Evolutionary conservation across 129 eudicot species (phyloP).

Genomic region (Flaveria ramosissima): DNA sequence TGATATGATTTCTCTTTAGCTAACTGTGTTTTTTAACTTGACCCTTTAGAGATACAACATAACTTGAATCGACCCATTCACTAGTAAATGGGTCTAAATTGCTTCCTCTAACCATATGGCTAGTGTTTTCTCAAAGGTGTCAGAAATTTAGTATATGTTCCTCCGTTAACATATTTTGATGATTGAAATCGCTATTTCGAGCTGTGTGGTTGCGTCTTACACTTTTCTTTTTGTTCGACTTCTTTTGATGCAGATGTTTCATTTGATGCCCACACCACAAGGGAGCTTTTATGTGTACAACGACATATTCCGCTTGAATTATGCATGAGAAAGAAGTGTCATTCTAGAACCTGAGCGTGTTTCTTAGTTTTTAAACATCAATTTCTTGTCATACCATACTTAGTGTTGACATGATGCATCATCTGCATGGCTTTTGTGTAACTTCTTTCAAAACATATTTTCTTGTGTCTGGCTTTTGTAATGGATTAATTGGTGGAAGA

Average conservation of each 20-base stretch:
- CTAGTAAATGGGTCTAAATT: neutral
- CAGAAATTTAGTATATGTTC: neutral
- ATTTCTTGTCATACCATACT: constrained; percentile 19
- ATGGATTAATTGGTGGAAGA: constrained; percentile 10
- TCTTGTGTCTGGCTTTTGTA: constrained; percentile 11
- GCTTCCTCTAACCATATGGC: neutral
- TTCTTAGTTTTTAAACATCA: constrained; percentile 8
- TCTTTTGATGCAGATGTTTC: constrained; percentile 62
- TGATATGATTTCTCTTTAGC: too few species aligned
- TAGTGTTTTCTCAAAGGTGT: neutral
- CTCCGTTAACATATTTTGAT: neutral
- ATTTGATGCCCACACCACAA: constrained; percentile 73
- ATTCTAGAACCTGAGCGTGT: constrained; percentile 4
- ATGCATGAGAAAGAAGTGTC: constrained; percentile 39
- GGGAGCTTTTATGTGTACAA: constrained; percentile 68
- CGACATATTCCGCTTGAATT: constrained; percentile 64
- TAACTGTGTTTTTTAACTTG: too few species aligned
- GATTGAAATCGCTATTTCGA: neutral
- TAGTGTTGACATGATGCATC: constrained; percentile 5
- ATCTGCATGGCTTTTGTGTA: constrained; percentile 16
- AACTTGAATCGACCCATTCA: too few species aligned
- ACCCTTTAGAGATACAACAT: too few species aligned
- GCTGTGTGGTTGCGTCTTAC: constrained; percentile 1
- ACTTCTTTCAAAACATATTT: neutral
- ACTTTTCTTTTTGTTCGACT: neutral